Base-by-base conservation (phyloP, 192 early-diverging fungal species). In the Phlyctochytrium arcticum region DNA sequence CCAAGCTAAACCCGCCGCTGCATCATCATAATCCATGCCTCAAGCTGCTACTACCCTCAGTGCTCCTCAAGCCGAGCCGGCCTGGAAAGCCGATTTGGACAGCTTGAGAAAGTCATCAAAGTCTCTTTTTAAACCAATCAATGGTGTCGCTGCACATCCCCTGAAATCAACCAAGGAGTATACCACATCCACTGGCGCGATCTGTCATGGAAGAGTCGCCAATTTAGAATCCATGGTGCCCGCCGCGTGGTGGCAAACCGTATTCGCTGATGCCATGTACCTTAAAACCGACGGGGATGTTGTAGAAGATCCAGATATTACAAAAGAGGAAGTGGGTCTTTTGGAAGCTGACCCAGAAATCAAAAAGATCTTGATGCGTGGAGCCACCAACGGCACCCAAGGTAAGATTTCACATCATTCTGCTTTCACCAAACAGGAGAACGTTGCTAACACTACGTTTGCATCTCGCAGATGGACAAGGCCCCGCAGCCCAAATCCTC, bases 271-370 rank as follows among this genome's bases (percentile, higher is more conserved):
- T 34, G 27, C 53, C 1, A 72, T 86, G 64, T 87, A 87, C 62
- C 73, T 87, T 4, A 81, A 84, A 50, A 87, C 85, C 2, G 86
- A 88, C 48, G 86, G 86, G 5, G 84, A 86, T 68, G 84, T 88
- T 7, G 84, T 86, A 23, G 86, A 88, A 60, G 86, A 88, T 64
- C 82, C 83, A 3, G 80, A 77, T 3, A 82, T 86, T 36, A 88
- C 86, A 3, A 48, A 68, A 32, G 75, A 75, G 30, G 86, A 88
- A 54, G 63, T 88, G 4, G 74, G 50, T 2, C 56, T 85, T 36
- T 50, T 88, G 47, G 79, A 81, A 46, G 23, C 23, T n/a, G 59
- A 73, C 30, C 26, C 35, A 0, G 75, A 70, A 23, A 62, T 77
- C 8, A 65, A 67, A 54, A 64, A 29, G 15, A 70, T 81, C 15